These are phyloP conservation scores for Exsudoporus floridanus DNA, from an alignment of 1,284 basidiomycete genomes.

Conservation along the genomic window DNA sequence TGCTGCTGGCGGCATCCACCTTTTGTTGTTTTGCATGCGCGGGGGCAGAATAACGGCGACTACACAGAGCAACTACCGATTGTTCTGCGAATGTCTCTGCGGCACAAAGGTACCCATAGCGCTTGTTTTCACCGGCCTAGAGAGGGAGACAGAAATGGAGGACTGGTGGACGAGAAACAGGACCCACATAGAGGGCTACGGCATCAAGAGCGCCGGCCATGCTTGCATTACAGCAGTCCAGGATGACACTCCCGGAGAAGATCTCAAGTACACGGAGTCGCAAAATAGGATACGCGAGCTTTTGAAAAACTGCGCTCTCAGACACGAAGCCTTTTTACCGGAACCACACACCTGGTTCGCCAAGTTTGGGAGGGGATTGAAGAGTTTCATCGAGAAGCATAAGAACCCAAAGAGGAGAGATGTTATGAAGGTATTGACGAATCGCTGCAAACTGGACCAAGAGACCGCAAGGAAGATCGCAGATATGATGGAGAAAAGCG, in stretches of 20 bases:
- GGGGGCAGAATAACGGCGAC: slow-evolving; percentile 37
- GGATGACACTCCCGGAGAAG: slow-evolving; percentile 23
- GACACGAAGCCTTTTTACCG: slow-evolving; percentile 12
- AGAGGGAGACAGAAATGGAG: slow-evolving; percentile 40
- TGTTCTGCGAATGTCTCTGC: slow-evolving; percentile 40
- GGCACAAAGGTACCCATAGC: slow-evolving; percentile 37
- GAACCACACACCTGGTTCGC: slow-evolving; percentile 23
- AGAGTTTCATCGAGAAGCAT: slow-evolving; percentile 19
- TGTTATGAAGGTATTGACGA: slow-evolving; percentile 24
- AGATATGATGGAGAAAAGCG: slow-evolving; percentile 25
- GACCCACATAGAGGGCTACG: slow-evolving; percentile 29
- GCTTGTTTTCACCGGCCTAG: slow-evolving; percentile 41
- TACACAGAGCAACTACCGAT: slow-evolving; percentile 37
- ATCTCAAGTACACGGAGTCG: slow-evolving; percentile 27
- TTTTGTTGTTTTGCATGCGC: slow-evolving; percentile 43
- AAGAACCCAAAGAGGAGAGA: slow-evolving; percentile 19
- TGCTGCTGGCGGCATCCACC: slow-evolving; percentile 35
- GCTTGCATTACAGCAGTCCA: slow-evolving; percentile 43
- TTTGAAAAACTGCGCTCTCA: slow-evolving; percentile 18
- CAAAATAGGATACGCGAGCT: slow-evolving; percentile 22
- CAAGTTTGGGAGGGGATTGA: slow-evolving; percentile 18
- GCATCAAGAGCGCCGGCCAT: slow-evolving; percentile 34
- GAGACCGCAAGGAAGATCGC: slow-evolving; percentile 29
- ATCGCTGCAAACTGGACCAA: slow-evolving; percentile 30
- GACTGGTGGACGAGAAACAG: slow-evolving; percentile 41